These are phyloP conservation scores for Seiridium unicorne DNA, from an alignment of 2,329 filamentous ascomycete genomes.

Conservation along the genomic window DNA sequence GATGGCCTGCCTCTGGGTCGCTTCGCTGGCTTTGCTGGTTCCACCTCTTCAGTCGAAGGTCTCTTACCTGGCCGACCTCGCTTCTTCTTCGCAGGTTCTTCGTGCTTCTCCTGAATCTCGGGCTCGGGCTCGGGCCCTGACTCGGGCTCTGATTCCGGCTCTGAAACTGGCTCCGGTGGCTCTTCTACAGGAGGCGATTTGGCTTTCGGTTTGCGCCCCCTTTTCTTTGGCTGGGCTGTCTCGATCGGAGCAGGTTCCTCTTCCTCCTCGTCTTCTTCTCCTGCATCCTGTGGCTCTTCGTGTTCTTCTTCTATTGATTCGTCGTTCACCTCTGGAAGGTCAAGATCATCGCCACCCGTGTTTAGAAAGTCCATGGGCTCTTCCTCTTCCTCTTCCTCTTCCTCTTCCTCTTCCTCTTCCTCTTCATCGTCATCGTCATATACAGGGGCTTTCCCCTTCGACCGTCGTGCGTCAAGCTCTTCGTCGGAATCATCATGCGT, in stretches of 20 bases:
- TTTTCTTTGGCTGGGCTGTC: constrained; percentile 5
- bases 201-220: constrained; percentile 6
- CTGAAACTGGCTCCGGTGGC: not conserved
- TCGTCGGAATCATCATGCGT: constrained; percentile 25
- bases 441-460: constrained; percentile 18
- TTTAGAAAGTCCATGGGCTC: constrained; percentile 14
- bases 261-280: constrained; percentile 7
- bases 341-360: constrained; percentile 13
- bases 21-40: constrained; percentile 4
- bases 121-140: constrained; percentile 9
- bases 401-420: constrained; percentile 20
- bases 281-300: constrained; percentile 18
- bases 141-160: constrained; percentile 18
- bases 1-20: not conserved
- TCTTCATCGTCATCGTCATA: constrained; percentile 12
- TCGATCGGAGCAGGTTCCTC: constrained; percentile 9
- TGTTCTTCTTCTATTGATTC: constrained; percentile 21
- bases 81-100: constrained; percentile 22
- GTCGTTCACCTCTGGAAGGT: constrained; percentile 13
- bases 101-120: constrained; percentile 14
- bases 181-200: not conserved
- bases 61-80: constrained; percentile 23
- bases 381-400: constrained; percentile 21
- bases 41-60: constrained; percentile 1
- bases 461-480: constrained; percentile 24